These are phyloP conservation scores for Eucalyptus erythrocorys DNA, from an alignment of 345 rosid species.

Conservation along the genomic window DNA sequence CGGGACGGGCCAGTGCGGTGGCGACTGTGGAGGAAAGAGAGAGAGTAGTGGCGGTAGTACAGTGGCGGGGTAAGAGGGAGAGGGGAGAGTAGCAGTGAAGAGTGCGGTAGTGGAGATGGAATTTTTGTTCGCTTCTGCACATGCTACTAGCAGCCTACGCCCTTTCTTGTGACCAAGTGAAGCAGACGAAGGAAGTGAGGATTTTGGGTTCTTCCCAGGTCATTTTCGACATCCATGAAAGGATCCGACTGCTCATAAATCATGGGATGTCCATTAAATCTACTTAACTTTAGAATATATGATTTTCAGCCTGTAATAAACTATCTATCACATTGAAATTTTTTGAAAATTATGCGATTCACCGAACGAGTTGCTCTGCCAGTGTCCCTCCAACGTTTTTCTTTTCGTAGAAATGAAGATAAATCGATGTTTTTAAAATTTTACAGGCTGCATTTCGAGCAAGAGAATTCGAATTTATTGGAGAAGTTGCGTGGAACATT, in stretches of 20 bases:
- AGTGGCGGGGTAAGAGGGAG: background rate
- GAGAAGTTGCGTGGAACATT: too few species aligned
- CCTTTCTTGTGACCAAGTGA: background rate
- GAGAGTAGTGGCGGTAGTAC: background rate
- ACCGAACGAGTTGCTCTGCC: background rate
- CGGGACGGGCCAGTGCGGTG: background rate
- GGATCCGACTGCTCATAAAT: background rate
- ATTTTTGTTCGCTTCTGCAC: background rate
- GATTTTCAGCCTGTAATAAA: background rate
- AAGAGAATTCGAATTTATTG: background rate
- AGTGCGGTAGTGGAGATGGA: background rate
- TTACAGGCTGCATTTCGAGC: rapidly evolving
- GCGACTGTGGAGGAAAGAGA: background rate
- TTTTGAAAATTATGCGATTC: background rate
- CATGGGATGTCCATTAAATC: background rate
- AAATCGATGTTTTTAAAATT: background rate
- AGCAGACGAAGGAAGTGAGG: background rate
- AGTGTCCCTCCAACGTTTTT: background rate
- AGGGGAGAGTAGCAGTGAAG: background rate
- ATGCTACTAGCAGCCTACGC: background rate
- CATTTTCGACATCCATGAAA: background rate
- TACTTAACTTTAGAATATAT: background rate
- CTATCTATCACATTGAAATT: background rate
- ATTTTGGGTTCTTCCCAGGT: background rate
- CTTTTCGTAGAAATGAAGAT: background rate